A percentile compares a stretch with the other conserved stretches of the same genome.
Conservation (phyloP, 2,329 filamentous ascomycete genomes). For the Didymellaceae sp. region DNA sequence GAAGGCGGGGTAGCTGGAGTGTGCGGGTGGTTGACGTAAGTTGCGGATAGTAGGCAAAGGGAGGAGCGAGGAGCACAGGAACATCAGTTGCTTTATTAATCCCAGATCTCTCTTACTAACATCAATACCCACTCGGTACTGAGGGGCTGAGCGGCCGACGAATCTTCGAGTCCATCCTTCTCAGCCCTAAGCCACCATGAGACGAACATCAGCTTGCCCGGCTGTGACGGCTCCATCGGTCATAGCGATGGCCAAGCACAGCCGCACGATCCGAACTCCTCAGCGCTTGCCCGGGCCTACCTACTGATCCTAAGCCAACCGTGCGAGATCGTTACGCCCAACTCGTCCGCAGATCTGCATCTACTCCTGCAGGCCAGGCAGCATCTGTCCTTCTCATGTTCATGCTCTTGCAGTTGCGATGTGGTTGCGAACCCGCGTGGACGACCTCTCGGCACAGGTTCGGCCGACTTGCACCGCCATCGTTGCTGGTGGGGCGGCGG, state of each 20-base stretch:
- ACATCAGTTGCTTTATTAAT: conserved; percentile 26
- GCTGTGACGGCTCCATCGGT: conserved; percentile 27
- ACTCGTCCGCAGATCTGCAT: neutral
- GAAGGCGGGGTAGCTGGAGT: conserved; percentile 15
- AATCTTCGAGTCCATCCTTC: conserved; percentile 33
- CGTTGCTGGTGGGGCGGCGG: conserved; percentile 15
- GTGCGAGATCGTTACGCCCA: conserved; percentile 1
- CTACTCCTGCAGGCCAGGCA: neutral
- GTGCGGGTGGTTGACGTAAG: conserved; percentile 16
- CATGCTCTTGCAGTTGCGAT: neutral
- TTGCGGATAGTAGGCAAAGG: conserved; percentile 2
- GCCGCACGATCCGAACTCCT: conserved; percentile 16
- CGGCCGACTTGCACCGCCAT: conserved; percentile 7
- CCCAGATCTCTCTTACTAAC: conserved; percentile 21
- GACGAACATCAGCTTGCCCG: conserved; percentile 22
- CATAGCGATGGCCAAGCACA: conserved; percentile 10
- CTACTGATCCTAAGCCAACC: neutral
- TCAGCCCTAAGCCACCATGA: conserved; percentile 40
- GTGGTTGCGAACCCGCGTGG: too few species aligned
- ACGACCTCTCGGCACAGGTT: neutral
- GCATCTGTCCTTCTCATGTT: neutral
- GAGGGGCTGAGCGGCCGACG: conserved; percentile 39
- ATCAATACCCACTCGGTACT: conserved; percentile 22
- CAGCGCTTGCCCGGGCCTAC: conserved; percentile 1
- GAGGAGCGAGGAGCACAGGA: conserved; percentile 22